Evolutionary conservation across 2,329 filamentous ascomycete species (phyloP).

Genomic region (Epichloe baconii): DNA sequence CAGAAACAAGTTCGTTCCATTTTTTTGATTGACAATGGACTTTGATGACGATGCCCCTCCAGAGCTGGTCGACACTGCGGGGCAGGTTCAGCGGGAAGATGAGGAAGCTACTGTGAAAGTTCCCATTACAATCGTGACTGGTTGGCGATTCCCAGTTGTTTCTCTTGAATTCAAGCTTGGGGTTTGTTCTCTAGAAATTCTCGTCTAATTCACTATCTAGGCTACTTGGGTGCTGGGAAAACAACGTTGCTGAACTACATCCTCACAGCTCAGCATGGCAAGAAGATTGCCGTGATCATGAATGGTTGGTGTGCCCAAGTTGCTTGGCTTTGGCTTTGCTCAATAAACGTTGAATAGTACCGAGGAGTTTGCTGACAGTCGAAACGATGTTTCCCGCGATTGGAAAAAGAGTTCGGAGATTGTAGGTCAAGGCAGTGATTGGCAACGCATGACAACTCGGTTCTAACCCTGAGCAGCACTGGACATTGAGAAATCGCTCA

Average conservation of each 20-base stretch:
- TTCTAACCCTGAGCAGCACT: constrained; percentile 42
- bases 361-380: not conserved
- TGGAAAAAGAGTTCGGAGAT: constrained; percentile 57
- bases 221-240: constrained; percentile 91
- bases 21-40: constrained; percentile 32
- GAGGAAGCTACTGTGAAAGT: constrained; percentile 49
- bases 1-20: not conserved
- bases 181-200: not conserved
- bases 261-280: constrained; percentile 84
- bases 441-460: constrained; percentile 9
- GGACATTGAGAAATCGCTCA: constrained; percentile 93
- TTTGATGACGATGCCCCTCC: constrained; percentile 55
- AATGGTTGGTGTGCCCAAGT: constrained; percentile 43
- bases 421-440: constrained; percentile 36
- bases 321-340: not conserved
- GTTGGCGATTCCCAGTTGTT: constrained; percentile 24
- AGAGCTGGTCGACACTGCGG: constrained; percentile 40
- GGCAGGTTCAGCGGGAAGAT: constrained; percentile 23
- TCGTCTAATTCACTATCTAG: constrained; percentile 27
- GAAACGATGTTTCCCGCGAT: not conserved
- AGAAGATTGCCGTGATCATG: constrained; percentile 95
- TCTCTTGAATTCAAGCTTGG: not conserved
- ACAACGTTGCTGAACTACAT: constrained; percentile 95
- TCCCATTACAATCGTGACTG: constrained; percentile 76
- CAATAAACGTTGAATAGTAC: not conserved